phyloP scores from a whole-genome alignment of 2,329 filamentous ascomycete species.

The Aureobasidium namibiae region DNA sequence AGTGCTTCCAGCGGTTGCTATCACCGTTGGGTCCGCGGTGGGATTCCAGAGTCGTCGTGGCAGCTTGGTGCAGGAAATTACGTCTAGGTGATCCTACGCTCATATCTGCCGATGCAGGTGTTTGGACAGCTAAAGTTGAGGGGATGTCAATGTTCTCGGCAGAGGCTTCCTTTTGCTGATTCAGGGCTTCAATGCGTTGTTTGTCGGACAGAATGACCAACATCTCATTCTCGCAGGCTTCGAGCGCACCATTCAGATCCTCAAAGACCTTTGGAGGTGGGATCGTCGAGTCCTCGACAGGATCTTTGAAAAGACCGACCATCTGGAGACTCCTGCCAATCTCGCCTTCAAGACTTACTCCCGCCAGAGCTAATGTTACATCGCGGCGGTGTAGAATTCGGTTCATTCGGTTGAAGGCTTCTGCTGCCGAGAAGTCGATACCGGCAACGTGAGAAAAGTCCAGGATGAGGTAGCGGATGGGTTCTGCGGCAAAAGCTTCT shows the following conservation, averaged over 20 bases:
- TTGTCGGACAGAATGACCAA: constrained; percentile 45
- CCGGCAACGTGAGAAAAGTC: constrained; percentile 86
- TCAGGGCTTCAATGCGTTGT: constrained; percentile 15
- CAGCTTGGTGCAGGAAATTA: constrained; percentile 68
- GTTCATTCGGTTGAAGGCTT: constrained; percentile 89
- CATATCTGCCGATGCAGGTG: constrained; percentile 19
- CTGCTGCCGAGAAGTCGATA: constrained; percentile 90
- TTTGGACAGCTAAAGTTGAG: neutral
- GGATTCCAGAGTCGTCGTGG: constrained; percentile 57
- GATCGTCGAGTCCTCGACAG: constrained; percentile 53
- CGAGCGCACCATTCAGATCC: constrained; percentile 84
- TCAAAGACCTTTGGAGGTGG: constrained; percentile 60
- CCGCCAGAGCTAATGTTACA: constrained; percentile 75
- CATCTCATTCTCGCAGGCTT: constrained; percentile 90
- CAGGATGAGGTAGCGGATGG: constrained; percentile 82
- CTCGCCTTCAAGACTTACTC: constrained; percentile 65
- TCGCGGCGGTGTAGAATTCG: constrained; percentile 69
- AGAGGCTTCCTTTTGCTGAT: constrained; percentile 34
- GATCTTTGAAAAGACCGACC: constrained; percentile 71
- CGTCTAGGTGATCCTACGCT: constrained; percentile 67
- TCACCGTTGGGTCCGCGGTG: neutral
- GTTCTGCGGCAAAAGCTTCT: constrained; percentile 64
- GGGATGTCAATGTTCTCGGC: constrained; percentile 30
- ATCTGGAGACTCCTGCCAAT: constrained; percentile 73
- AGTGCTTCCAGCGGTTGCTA: constrained; percentile 62